A percentile compares a stretch with the other conserved stretches of the same genome.
Evolutionary conservation across 768 basidiomycete genomes (phyloP).

Genomic region (Boletus pseudo-olivaceus): DNA sequence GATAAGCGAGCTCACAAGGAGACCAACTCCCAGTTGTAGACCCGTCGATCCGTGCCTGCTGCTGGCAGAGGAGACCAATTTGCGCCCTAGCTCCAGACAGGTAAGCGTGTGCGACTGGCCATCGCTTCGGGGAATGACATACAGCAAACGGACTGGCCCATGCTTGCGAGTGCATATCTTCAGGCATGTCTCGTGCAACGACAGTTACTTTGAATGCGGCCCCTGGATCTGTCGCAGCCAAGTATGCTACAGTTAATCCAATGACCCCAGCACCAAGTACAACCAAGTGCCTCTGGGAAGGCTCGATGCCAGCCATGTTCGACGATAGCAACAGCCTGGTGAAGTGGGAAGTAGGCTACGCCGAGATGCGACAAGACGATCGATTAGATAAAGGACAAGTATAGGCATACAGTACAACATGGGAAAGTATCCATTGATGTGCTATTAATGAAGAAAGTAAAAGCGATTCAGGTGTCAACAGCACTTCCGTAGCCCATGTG

Average conservation of each 20-base stretch:
- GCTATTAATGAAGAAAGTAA: not conserved
- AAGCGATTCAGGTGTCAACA: not conserved
- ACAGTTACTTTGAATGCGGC: constrained; percentile 24
- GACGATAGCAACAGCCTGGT: not conserved
- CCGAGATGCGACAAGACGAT: not conserved
- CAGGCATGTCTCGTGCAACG: constrained; percentile 37
- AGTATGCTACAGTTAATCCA: constrained; percentile 37
- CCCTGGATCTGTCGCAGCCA: constrained; percentile 23
- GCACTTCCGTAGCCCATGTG: not conserved
- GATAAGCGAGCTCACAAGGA: constrained; percentile 37
- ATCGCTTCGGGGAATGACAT: constrained; percentile 9
- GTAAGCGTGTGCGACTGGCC: not conserved
- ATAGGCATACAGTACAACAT: not conserved
- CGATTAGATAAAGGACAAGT: not conserved
- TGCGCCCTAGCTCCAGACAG: constrained; percentile 35
- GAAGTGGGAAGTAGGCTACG: not conserved
- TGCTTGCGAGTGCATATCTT: constrained; percentile 38
- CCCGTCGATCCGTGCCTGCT: constrained; percentile 31
- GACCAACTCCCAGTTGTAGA: constrained; percentile 36
- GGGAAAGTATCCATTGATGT: not conserved
- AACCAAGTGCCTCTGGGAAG: constrained; percentile 20
- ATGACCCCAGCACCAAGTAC: constrained; percentile 40
- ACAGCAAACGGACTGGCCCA: constrained; percentile 54
- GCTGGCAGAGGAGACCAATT: constrained; percentile 45
- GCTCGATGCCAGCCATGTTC: constrained; percentile 12